Evolutionary conservation across 805 yeast genomes (phyloP), one percentile per base, ranked within the genome.

Genomic region (Saturnispora mendoncae): DNA sequence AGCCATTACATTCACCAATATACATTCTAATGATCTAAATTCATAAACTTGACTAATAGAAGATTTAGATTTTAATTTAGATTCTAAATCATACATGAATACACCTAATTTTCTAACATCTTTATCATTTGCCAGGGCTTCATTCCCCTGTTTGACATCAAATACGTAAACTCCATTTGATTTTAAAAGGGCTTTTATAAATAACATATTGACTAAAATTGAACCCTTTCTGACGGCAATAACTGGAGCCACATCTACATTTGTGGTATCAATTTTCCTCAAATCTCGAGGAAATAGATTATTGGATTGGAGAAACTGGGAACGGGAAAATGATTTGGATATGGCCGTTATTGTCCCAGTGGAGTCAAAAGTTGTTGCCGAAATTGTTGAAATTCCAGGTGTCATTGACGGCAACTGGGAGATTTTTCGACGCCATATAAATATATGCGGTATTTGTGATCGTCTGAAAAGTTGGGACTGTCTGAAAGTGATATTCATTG

Each of bases 111-210:
- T 74, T 13, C 78, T 69, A 0, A 90, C 84, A n/a, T 77, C 72
- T 12, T 12, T 36, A 26, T 26, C 30, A 23, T 30, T 23, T n/a
- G 25, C 15, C 14, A 15, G 19, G n/a, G 29, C 21, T 20, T 40
- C 39, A 15, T 26, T 27, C 17, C 38, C 24, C 23, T 40, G 43
- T 19, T 33, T 34, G 1, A 85, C 78, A 54, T 92, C 97, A 60
- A 92, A 92, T 1, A 92, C 72, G 62, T 84, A 71, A 8, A 92
- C 94, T 47, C 71, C 66, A 52, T 90, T 85, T 32, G 75, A 71
- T 52, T 82, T 84, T n/a, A 92, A 76, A 36, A 92, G 68, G 1
- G 97, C 97, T 49, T 92, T 82, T 38, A 92, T 86, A 57, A 88
- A 92, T 29, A 92, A 64, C 54, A 92, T 62, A 56, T 87, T 88